Conservation (phyloP, 169 alveolate genomes). For the Perkinsus marinus region DNA sequence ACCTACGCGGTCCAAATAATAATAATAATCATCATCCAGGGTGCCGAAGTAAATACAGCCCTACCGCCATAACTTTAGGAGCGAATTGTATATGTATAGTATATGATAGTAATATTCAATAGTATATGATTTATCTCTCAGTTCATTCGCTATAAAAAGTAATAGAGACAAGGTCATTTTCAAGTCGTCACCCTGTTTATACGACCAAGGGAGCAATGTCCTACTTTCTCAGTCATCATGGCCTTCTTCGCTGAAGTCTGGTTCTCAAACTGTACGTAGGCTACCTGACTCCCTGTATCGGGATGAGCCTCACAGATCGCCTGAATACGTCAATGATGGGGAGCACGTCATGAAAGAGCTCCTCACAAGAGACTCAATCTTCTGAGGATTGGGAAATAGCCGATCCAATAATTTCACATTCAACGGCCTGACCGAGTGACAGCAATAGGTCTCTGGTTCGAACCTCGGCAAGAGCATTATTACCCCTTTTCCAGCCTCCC, state of each 20-base stretch:
- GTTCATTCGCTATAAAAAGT: too few species aligned
- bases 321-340: not conserved
- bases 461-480: not conserved
- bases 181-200: too few species aligned
- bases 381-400: not conserved
- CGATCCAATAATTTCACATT: not conserved
- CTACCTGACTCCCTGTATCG: not conserved
- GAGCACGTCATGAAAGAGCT: not conserved
- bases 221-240: not conserved
- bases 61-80: too few species aligned
- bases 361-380: not conserved
- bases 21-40: too few species aligned
- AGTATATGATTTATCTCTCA: too few species aligned
- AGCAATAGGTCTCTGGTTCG: not conserved
- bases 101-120: too few species aligned
- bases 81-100: too few species aligned
- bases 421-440: not conserved
- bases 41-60: too few species aligned
- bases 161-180: too few species aligned
- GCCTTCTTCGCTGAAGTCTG: not conserved
- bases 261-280: not conserved
- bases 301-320: not conserved
- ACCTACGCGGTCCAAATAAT: not conserved
- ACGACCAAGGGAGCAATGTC: too few species aligned
- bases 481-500: not conserved